phyloP scores from a whole-genome alignment of 257 asterid species.

The Agastache rugosa region DNA sequence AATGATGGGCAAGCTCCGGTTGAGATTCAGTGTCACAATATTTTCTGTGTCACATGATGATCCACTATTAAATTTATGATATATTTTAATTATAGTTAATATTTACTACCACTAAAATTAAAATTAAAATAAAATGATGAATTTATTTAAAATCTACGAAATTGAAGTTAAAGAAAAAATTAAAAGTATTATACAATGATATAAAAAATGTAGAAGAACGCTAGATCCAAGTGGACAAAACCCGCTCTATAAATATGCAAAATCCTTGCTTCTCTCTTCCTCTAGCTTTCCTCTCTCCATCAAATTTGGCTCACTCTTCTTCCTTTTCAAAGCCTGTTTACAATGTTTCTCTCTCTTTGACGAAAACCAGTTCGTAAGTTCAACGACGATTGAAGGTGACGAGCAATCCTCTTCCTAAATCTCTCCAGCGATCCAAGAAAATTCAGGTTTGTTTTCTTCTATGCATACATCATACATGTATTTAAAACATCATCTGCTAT shows the following conservation, averaged over 20 bases:
- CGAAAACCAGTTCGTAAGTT: not conserved
- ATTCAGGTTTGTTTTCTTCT: not conserved
- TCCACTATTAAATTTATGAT: too few species aligned
- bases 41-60: too few species aligned
- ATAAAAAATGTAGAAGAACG: too few species aligned
- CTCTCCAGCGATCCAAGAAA: not conserved
- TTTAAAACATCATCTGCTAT: not conserved
- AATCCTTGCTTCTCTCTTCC: not conserved
- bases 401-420: not conserved
- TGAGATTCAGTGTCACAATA: too few species aligned
- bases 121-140: too few species aligned
- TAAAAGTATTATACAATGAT: too few species aligned
- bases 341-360: not conserved
- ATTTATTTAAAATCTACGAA: too few species aligned
- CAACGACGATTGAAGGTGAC: not conserved
- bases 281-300: not conserved
- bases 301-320: not conserved
- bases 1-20: too few species aligned
- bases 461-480: not conserved
- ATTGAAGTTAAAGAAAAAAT: too few species aligned
- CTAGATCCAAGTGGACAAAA: too few species aligned
- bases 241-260: not conserved
- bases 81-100: too few species aligned
- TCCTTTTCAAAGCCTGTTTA: not conserved
- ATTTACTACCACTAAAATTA: too few species aligned